Percentiles rank a stretch among this genome's conserved stretches.
Conservation (phyloP, 345 rosid species). For the Lagerstroemia speciosa region DNA sequence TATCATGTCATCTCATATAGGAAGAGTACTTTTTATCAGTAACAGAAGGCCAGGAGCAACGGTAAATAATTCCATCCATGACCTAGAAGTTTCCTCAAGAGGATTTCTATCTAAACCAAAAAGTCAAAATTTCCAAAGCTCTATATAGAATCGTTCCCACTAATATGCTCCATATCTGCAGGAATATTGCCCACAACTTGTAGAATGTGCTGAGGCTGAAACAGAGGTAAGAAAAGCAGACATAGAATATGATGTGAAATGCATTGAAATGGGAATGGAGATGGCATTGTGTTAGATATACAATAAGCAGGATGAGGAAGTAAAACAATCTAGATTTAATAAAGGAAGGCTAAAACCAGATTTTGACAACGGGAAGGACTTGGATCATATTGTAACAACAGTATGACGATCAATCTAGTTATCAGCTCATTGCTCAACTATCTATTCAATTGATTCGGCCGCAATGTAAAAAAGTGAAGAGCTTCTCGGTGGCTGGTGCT, state of each 20-base stretch:
- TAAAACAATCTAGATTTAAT: neutral
- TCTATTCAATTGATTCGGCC: neutral
- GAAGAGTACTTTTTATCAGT: neutral
- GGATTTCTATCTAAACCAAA: neutral
- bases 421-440: neutral
- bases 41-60: neutral
- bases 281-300: neutral
- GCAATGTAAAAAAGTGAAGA: neutral
- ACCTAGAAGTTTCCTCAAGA: neutral
- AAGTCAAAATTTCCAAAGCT: neutral
- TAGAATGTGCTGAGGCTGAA: neutral
- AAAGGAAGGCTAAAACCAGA: neutral
- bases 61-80: neutral
- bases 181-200: neutral
- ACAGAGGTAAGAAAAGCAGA: neutral
- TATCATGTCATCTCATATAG: neutral
- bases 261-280: neutral
- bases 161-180: neutral
- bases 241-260: neutral
- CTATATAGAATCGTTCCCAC: neutral
- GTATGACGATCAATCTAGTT: neutral
- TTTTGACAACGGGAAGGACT: neutral
- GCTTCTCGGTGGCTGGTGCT: neutral
- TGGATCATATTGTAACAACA: neutral
- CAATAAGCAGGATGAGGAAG: neutral